Evolutionary conservation across 495 filamentous ascomycete genomes (phyloP).

Genomic region (Chlorociboria aeruginascens): DNA sequence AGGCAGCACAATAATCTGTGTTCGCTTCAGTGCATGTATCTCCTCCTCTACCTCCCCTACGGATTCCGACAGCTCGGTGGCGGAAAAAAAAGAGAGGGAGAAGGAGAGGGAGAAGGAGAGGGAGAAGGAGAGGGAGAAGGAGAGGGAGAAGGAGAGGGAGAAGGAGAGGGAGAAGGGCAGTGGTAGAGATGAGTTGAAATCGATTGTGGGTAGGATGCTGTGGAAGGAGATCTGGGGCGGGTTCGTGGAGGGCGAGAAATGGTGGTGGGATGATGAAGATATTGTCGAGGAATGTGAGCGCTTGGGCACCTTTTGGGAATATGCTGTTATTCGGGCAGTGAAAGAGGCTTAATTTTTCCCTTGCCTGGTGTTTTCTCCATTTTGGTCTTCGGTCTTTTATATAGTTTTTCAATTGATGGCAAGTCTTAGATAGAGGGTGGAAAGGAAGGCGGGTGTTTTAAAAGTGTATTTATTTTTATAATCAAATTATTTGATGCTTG

Average conservation of each 20-base stretch:
- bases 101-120: neutral
- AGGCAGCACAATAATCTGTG: conserved; percentile 11
- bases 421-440: neutral
- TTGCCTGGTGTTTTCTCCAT: neutral
- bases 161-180: neutral
- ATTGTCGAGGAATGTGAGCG: conserved; percentile 34
- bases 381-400: conserved; percentile 12
- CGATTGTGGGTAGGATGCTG: conserved; percentile 12
- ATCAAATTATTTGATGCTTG: too few relatives aligned
- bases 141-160: neutral
- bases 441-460: too few relatives aligned
- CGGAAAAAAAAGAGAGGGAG: neutral
- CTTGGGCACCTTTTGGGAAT: conserved; percentile 35
- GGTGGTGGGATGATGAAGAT: conserved; percentile 40
- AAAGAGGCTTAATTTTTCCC: conserved; percentile 17
- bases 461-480: too few relatives aligned
- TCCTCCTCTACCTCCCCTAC: too few relatives aligned
- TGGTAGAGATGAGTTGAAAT: conserved; percentile 10
- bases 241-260: conserved; percentile 28
- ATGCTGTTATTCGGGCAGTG: conserved; percentile 30
- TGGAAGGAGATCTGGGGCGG: conserved; percentile 29
- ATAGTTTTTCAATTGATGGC: conserved; percentile 1
- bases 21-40: conserved; percentile 6
- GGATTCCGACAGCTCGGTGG: neutral
- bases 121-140: neutral